phyloP scores from a whole-genome alignment of 129 eudicot species.

The Tagetes patula region DNA sequence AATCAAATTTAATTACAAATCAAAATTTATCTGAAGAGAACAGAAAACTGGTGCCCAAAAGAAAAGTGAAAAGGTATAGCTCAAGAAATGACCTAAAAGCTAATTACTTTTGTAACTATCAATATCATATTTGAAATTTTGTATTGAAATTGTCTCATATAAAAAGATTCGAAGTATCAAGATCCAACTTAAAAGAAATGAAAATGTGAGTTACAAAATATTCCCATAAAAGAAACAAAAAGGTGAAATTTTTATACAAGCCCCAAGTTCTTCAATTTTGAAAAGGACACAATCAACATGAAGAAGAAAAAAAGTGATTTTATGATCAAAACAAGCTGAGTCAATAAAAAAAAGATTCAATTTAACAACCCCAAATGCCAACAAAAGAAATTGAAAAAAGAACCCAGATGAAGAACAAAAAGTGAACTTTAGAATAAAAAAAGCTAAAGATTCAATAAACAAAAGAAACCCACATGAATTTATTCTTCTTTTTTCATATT shows the following conservation, averaged over 20 bases:
- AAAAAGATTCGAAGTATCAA: background rate
- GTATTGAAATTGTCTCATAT: background rate
- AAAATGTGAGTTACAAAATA: background rate
- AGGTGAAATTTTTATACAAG: background rate
- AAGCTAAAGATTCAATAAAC: slow-evolving; percentile 4
- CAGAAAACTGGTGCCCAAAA: slow-evolving; percentile 27
- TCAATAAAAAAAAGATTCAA: background rate
- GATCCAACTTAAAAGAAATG: background rate
- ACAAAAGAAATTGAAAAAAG: background rate
- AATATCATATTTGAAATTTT: background rate
- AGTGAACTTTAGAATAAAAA: background rate
- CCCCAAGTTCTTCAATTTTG: background rate
- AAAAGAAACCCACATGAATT: slow-evolving; percentile 3
- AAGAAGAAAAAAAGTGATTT: background rate
- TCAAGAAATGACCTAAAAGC: background rate
- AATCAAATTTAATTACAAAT: background rate
- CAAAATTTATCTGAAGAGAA: background rate
- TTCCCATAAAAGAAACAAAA: background rate
- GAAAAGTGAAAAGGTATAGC: slow-evolving; percentile 3
- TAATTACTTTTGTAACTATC: background rate
- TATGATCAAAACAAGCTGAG: background rate
- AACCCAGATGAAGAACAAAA: slow-evolving; percentile 6
- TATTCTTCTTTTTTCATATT: background rate
- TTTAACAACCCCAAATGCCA: background rate
- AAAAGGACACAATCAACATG: background rate